These are phyloP conservation scores for Ophiostoma pallidulum DNA, from an alignment of 2,329 filamentous ascomycete genomes.

Conservation along the genomic window DNA sequence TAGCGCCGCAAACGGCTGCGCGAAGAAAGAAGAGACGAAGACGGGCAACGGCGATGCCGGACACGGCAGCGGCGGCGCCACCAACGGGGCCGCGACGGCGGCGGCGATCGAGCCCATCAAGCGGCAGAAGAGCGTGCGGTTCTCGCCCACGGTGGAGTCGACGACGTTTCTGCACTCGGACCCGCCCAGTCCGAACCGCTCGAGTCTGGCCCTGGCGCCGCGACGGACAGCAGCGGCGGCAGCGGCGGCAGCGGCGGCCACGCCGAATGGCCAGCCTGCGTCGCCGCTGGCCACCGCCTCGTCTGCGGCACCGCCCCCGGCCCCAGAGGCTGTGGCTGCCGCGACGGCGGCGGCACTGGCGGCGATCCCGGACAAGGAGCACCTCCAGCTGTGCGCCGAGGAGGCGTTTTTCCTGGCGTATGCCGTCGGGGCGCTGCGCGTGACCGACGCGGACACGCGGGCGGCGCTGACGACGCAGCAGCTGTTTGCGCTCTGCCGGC, in stretches of 20 bases:
- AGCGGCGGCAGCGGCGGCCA: background rate
- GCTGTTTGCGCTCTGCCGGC: constrained; percentile 59
- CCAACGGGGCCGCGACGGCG: background rate
- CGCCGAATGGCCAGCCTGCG: background rate
- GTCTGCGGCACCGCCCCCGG: no score
- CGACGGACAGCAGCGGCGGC: background rate
- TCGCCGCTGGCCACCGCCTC: no score
- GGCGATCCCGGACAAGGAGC: constrained; percentile 53
- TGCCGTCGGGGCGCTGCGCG: constrained; percentile 61
- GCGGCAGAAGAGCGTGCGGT: constrained; percentile 57
- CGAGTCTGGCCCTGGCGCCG: background rate
- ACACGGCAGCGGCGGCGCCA: background rate
- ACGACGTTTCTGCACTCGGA: constrained; percentile 48
- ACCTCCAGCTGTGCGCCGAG: constrained; percentile 83
- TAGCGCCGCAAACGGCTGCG: background rate
- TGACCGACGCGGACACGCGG: constrained; percentile 43
- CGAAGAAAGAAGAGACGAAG: background rate
- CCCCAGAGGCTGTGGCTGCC: no score
- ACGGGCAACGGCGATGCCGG: background rate
- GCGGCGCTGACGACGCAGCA: constrained; percentile 40
- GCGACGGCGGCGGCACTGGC: no score
- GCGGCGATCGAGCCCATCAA: constrained; percentile 22
- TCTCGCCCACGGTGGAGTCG: constrained; percentile 58
- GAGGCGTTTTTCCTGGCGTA: constrained; percentile 89
- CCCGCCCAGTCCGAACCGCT: constrained; percentile 36